phyloP scores from a whole-genome alignment of 257 asterid genomes.

The Nicotiana knightiana region DNA sequence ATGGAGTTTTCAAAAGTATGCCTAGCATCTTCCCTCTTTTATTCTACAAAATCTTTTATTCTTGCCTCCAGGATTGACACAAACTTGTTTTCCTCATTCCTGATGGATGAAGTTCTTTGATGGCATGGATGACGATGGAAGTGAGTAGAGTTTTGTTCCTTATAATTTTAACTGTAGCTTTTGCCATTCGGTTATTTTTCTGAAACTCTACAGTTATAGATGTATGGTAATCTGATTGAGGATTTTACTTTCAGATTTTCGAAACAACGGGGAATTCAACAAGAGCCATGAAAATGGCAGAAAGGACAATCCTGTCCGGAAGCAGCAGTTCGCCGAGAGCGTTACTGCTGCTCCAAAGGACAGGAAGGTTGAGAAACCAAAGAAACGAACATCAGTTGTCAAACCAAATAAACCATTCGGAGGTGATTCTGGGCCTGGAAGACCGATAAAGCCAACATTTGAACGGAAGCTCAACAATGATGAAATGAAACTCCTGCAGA shows the following conservation, averaged over 20 bases:
- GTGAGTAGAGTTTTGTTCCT: slow-evolving; percentile 54
- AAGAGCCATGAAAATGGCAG: slow-evolving; percentile 54
- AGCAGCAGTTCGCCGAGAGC: slow-evolving; percentile 18
- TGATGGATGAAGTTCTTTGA: slow-evolving; percentile 66
- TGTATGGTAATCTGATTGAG: slow-evolving; percentile 27
- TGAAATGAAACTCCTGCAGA: slow-evolving; percentile 35
- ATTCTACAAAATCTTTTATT: background rate
- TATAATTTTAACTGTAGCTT: slow-evolving; percentile 21
- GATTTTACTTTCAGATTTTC: slow-evolving; percentile 56
- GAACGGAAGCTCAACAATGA: slow-evolving; percentile 27
- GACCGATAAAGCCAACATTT: slow-evolving; percentile 33
- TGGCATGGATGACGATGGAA: slow-evolving; percentile 87
- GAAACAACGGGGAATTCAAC: slow-evolving; percentile 54
- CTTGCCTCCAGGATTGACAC: slow-evolving; percentile 3
- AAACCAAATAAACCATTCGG: slow-evolving; percentile 36
- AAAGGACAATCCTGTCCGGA: slow-evolving; percentile 36
- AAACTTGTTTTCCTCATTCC: slow-evolving; percentile 17
- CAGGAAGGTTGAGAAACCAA: slow-evolving; percentile 33
- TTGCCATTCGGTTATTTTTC: slow-evolving; percentile 41
- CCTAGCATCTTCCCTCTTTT: background rate
- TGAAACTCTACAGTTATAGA: slow-evolving; percentile 37
- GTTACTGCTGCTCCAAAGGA: slow-evolving; percentile 28
- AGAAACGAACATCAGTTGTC: slow-evolving; percentile 18
- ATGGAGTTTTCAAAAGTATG: slow-evolving; percentile 72
- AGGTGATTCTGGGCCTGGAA: slow-evolving; percentile 33